Percentiles rank a stretch among this genome's conserved stretches.
Evolutionary conservation across 148 eudicot species (phyloP).

Genomic region (Nepenthes gracilis): DNA sequence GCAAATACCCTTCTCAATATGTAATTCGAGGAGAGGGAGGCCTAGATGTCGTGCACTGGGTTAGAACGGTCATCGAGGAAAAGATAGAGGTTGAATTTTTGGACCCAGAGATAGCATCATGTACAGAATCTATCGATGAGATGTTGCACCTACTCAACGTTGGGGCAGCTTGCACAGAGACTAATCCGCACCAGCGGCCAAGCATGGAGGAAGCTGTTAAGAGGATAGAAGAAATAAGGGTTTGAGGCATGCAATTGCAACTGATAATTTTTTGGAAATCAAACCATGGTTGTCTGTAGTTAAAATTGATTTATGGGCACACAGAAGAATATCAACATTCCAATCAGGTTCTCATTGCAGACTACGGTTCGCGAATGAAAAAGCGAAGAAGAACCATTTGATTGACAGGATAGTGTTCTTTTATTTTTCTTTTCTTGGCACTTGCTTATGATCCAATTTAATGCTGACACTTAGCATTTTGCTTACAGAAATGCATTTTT

Average conservation of each 20-base stretch:
- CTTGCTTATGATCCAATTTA: too few species aligned
- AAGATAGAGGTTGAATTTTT: slow-evolving; percentile 36
- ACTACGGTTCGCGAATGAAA: too few species aligned
- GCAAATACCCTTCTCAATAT: slow-evolving; percentile 74
- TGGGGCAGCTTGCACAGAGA: slow-evolving; percentile 51
- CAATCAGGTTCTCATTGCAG: too few species aligned
- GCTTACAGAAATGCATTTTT: too few species aligned
- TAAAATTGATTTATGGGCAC: too few species aligned
- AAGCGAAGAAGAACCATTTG: too few species aligned
- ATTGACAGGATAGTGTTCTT: too few species aligned
- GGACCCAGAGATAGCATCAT: slow-evolving; percentile 56
- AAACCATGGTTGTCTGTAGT: too few species aligned
- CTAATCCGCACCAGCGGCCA: slow-evolving; percentile 35
- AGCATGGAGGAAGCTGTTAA: slow-evolving; percentile 38
- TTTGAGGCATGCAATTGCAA: slow-evolving; percentile 3
- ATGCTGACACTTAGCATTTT: too few species aligned
- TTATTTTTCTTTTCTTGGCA: too few species aligned
- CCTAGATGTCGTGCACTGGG: slow-evolving; percentile 69
- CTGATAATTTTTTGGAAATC: too few species aligned
- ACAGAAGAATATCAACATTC: too few species aligned
- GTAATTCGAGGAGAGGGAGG: slow-evolving; percentile 61
- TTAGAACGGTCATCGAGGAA: slow-evolving; percentile 30
- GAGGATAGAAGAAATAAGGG: slow-evolving; percentile 52
- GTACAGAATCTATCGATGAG: slow-evolving; percentile 18
- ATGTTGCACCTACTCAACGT: slow-evolving; percentile 45